Evolutionary conservation across 768 basidiomycete species (phyloP).

Genomic region (Ramaria rubella): DNA sequence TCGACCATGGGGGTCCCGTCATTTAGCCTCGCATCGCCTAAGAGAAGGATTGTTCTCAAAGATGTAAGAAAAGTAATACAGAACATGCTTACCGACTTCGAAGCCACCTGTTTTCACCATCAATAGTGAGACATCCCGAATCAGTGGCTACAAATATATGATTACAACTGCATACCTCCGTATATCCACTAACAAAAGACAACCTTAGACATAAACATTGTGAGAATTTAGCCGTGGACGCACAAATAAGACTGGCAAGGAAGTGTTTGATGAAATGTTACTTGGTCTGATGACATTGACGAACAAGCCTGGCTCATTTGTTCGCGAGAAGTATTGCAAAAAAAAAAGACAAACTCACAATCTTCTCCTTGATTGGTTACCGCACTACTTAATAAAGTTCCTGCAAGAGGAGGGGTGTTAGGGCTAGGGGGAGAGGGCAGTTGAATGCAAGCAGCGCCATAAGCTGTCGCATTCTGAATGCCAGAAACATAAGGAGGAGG

Average conservation of each 20-base stretch:
- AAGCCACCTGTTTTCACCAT: too few species aligned
- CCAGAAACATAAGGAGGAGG: slow-evolving; percentile 25
- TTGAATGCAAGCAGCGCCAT: slow-evolving; percentile 38
- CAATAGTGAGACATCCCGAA: too few species aligned
- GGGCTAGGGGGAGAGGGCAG: slow-evolving; percentile 19
- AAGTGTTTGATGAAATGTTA: slow-evolving; percentile 32
- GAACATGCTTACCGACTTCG: too few species aligned
- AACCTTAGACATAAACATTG: background rate
- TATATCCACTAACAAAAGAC: slow-evolving; percentile 25
- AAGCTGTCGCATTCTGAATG: slow-evolving; percentile 28
- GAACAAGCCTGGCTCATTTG: slow-evolving; percentile 31
- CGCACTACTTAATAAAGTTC: too few species aligned
- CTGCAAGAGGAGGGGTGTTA: slow-evolving; percentile 14
- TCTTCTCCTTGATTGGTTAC: too few species aligned
- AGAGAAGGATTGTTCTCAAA: too few species aligned
- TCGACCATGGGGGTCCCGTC: slow-evolving; percentile 25
- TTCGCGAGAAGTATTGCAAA: too few species aligned
- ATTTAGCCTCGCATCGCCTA: slow-evolving; percentile 16
- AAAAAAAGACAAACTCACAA: too few species aligned
- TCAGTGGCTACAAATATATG: slow-evolving; percentile 30
- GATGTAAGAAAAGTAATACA: too few species aligned
- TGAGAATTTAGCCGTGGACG: slow-evolving; percentile 17
- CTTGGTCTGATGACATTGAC: slow-evolving; percentile 46
- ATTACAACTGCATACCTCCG: slow-evolving; percentile 26
- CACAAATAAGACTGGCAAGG: slow-evolving; percentile 50